phyloP scores from a whole-genome alignment of 2,329 filamentous ascomycete genomes.

The Keithomyces neogunnii region DNA sequence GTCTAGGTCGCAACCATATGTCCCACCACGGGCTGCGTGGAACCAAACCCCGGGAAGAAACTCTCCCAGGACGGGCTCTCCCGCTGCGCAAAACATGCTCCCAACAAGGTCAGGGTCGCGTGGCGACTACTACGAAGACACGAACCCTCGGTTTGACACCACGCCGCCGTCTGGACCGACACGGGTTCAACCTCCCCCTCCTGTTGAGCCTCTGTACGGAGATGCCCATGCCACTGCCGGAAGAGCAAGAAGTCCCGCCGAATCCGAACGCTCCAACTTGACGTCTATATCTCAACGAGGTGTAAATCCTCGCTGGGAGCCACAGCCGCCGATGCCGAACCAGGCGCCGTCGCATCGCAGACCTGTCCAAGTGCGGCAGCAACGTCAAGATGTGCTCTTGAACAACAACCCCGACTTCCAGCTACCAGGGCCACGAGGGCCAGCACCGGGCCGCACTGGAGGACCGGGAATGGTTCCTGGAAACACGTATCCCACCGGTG shows the following conservation, averaged over 20 bases:
- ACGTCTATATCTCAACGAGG: constrained; percentile 85
- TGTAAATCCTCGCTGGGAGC: constrained; percentile 81
- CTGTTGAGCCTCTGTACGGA: constrained; percentile 45
- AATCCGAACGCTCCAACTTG: constrained; percentile 76
- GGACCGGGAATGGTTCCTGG: constrained; percentile 41
- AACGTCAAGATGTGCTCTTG: constrained; percentile 64
- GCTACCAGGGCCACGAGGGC: constrained; percentile 42
- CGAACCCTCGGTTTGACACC: constrained; percentile 68
- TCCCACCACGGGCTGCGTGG: constrained; percentile 50
- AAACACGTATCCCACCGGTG: constrained; percentile 39
- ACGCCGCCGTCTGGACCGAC: constrained; percentile 31
- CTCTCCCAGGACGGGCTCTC: constrained; percentile 38
- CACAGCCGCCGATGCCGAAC: constrained; percentile 35
- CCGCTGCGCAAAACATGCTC: constrained; percentile 27
- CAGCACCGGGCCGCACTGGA: constrained; percentile 16
- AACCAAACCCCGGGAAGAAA: constrained; percentile 34
- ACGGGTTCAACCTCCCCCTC: constrained; percentile 14
- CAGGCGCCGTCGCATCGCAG: constrained; percentile 33
- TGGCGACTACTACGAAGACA: constrained; percentile 78
- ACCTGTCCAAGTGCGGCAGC: constrained; percentile 47
- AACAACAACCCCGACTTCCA: constrained; percentile 89
- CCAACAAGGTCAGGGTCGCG: constrained; percentile 21
- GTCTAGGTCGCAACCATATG: constrained; percentile 33
- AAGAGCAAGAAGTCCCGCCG: constrained; percentile 60
- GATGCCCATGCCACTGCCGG: constrained; percentile 44